Conservation (phyloP, 2,329 filamentous ascomycete species). For the Penicillium sumatraense region DNA sequence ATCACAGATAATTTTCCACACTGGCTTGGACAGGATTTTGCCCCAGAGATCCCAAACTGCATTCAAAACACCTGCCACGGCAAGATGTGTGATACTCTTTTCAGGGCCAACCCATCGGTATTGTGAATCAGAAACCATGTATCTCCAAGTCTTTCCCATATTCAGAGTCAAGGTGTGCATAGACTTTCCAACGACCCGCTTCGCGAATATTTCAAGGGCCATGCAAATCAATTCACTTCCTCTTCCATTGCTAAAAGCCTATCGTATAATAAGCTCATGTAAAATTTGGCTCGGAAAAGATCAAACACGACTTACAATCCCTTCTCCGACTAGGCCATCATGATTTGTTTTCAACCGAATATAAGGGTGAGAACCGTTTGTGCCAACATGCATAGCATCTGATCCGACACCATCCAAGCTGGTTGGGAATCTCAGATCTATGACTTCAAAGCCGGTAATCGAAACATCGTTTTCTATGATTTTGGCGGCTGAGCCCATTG, state of each 20-base stretch:
- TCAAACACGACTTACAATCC: not conserved
- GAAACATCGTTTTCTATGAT: not conserved
- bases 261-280: not conserved
- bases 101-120: conserved; percentile 40
- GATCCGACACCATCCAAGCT: conserved; percentile 1
- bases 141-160: conserved; percentile 5
- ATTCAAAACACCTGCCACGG: conserved; percentile 59
- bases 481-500: not conserved
- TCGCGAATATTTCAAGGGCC: conserved; percentile 1
- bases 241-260: conserved; percentile 6
- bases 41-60: conserved; percentile 9
- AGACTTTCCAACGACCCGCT: not conserved
- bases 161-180: conserved; percentile 3
- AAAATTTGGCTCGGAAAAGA: not conserved
- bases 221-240: conserved; percentile 3
- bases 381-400: conserved; percentile 12
- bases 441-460: not conserved
- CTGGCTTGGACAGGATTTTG: conserved; percentile 70
- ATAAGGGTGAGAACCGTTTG: conserved; percentile 10
- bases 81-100: conserved; percentile 90
- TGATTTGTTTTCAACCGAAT: conserved; percentile 16
- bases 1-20: conserved; percentile 86
- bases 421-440: conserved; percentile 5
- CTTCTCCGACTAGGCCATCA: not conserved
- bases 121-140: conserved; percentile 5